phyloP scores from a whole-genome alignment of 306 rosid species.

The Malus sylvestris region DNA sequence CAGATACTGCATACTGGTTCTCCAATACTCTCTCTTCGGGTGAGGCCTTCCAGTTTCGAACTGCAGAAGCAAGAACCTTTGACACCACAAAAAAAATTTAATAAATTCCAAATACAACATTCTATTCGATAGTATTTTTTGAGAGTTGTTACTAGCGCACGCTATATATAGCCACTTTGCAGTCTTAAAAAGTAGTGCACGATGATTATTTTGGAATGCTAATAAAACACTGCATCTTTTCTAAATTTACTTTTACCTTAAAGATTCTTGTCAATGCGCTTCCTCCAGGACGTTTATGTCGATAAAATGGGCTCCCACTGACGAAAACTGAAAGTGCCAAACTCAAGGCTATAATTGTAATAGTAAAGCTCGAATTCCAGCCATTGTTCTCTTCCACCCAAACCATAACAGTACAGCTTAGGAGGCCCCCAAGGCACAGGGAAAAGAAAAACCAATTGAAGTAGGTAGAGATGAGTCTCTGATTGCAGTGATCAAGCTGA shows the following conservation, averaged over 20 bases:
- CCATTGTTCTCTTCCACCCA: slow-evolving; percentile 34
- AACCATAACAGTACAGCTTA: slow-evolving; percentile 27
- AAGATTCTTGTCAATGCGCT: slow-evolving; percentile 26
- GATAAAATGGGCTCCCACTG: slow-evolving; percentile 16
- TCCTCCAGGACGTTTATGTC: slow-evolving; percentile 26
- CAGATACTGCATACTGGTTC: background rate
- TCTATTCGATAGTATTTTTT: background rate
- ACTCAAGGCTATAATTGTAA: slow-evolving; percentile 12
- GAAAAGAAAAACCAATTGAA: slow-evolving; percentile 40
- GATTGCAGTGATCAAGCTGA: slow-evolving; percentile 27
- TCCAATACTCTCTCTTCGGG: background rate
- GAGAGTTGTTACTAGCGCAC: background rate
- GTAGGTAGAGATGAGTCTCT: slow-evolving; percentile 26
- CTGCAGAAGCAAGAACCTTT: slow-evolving; percentile 24
- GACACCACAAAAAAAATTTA: background rate
- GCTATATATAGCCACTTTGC: background rate
- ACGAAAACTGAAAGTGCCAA: slow-evolving; percentile 14
- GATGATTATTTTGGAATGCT: background rate
- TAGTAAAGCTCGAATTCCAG: slow-evolving; percentile 23
- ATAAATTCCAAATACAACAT: background rate
- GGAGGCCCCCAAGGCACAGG: slow-evolving; percentile 16
- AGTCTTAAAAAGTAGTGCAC: background rate
- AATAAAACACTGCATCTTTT: background rate
- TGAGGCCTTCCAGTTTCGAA: slow-evolving; percentile 5
- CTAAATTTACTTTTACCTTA: slow-evolving; percentile 5